phyloP scores from a whole-genome alignment of 129 eudicot species.

The Cynara cardunculus region DNA sequence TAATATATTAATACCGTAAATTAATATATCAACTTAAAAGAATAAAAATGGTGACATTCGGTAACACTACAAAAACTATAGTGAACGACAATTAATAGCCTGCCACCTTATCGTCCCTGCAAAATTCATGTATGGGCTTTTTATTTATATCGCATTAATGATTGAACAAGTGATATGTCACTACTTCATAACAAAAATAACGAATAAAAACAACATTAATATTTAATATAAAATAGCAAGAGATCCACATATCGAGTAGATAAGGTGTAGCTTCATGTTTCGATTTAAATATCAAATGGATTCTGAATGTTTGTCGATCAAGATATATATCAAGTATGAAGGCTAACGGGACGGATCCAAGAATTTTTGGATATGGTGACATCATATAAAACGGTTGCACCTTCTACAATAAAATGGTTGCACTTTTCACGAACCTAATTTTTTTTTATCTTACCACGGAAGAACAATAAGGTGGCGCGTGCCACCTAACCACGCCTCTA shows the following conservation, averaged over 20 bases:
- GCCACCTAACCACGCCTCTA: no score
- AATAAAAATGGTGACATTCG: background rate
- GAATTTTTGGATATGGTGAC: no score
- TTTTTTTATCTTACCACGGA: no score
- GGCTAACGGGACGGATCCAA: no score
- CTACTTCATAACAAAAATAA: background rate
- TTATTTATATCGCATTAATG: slow-evolving; percentile 6
- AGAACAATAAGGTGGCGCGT: no score
- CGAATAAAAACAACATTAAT: background rate
- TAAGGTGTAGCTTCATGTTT: background rate
- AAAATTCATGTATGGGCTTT: background rate
- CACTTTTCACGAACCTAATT: no score
- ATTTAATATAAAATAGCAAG: background rate
- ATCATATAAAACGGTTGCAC: no score
- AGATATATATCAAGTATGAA: no score
- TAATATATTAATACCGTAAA: no score
- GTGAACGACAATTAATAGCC: slow-evolving; percentile 7
- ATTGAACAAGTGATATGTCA: background rate
- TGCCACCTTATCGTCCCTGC: slow-evolving; percentile 14
- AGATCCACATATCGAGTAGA: slow-evolving; percentile 18
- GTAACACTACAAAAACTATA: background rate
- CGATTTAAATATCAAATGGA: background rate
- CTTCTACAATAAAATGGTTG: no score
- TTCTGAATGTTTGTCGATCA: background rate
- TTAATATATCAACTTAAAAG: no score